Base-by-base conservation (phyloP, 225 moss, liverwort and hornwort genomes). In the Asterella californica region DNA sequence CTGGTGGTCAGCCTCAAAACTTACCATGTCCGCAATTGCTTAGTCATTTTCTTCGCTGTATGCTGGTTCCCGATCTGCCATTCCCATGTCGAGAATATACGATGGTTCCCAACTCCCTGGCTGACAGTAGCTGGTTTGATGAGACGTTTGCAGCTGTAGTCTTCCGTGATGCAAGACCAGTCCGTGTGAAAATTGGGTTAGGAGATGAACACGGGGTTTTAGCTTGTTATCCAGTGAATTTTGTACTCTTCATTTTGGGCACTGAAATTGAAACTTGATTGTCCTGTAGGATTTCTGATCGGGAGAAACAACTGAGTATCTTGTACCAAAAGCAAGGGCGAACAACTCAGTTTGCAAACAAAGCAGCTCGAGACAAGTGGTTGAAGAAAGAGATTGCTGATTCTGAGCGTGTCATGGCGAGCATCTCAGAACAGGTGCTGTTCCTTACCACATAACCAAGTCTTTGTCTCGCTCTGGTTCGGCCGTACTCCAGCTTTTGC, bases 281-380 rank as follows among this genome's bases (percentile, higher is more conserved):
- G 29, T 21, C 47, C n/a, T 84, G 76, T 87, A 94, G 94, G 80
- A 93, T 95, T 67, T 89, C 88, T 64, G 91, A 93, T 87, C 91
- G 95, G 48, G 95, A 95, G 87, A 93, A 91, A 83, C 91, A 95
- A 77, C 86, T 95, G 63, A 95, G 95, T 85, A 88, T 95, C 70
- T 87, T 95, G 47, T 95, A 95, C 82, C 95, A 95, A 84, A 95
- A 95, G 88, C 95, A 95, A 86, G 95, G 95, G 36, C 88, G 95
- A 82, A 93, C 93, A 24, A 90, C 95, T 34, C 95, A 95, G 82
- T 95, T 95, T 77, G 83, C 87, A 45, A 91, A 85, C 57, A 91
- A 91, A 84, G 88, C 84, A 79, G 88, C 93, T 81, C 89, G 95
- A 72, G 95, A 95, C 83, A 91, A 84, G 38, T 95, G 93, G 93